phyloP scores from a whole-genome alignment of 2,329 filamentous ascomycete species.

The Scedosporium aurantiacum region DNA sequence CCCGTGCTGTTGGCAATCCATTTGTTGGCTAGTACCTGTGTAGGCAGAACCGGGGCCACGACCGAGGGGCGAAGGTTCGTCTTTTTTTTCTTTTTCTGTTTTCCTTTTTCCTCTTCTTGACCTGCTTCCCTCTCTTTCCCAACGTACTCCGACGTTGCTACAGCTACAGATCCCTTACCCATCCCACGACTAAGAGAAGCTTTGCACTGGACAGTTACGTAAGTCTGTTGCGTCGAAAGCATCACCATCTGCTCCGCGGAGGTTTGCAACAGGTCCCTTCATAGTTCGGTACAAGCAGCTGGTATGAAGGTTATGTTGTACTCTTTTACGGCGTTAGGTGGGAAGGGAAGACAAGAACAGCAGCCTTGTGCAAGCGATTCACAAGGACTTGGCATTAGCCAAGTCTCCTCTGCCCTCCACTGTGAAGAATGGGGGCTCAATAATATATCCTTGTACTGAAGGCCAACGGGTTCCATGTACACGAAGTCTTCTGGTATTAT shows the following conservation, averaged over 20 bases:
- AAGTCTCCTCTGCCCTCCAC: not conserved
- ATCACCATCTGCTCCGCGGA: not conserved
- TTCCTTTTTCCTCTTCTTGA: not conserved
- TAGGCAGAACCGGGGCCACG: not conserved
- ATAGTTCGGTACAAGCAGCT: no score
- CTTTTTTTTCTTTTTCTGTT: not conserved
- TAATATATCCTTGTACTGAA: not conserved
- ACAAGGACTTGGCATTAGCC: not conserved
- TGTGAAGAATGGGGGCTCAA: not conserved
- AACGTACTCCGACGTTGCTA: no score
- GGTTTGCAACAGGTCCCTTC: not conserved
- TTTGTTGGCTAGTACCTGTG: not conserved
- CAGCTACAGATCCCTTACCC: no score
- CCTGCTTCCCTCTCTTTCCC: not conserved
- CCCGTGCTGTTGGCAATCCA: not conserved
- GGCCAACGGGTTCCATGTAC: not conserved
- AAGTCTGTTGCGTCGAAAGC: not conserved
- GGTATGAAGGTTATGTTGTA: no score
- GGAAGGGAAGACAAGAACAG: not conserved
- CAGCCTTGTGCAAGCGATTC: not conserved
- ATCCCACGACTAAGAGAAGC: not conserved
- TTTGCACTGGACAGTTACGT: not conserved
- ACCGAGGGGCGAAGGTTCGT: not conserved
- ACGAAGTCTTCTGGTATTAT: not conserved
- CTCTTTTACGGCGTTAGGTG: no score